These are phyloP conservation scores for Nicotiana benthamiana DNA, from an alignment of 257 asterid species.

Conservation along the genomic window DNA sequence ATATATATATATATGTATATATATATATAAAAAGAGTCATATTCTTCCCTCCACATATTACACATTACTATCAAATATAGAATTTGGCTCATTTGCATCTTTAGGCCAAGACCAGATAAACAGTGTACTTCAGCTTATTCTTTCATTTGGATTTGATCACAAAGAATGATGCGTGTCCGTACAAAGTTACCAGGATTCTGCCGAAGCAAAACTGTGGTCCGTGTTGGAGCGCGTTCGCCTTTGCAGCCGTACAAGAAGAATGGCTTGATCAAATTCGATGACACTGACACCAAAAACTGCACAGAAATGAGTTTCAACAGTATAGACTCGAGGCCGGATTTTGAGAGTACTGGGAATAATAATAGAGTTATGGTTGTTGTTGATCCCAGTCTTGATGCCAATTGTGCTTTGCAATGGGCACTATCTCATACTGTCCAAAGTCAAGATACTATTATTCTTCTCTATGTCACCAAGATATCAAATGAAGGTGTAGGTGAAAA, in stretches of 20 bases:
- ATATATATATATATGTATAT: background rate
- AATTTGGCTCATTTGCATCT: background rate
- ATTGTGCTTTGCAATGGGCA: slow-evolving; percentile 83
- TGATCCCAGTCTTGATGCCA: slow-evolving; percentile 51
- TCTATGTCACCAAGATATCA: slow-evolving; percentile 38
- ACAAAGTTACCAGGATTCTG: slow-evolving; percentile 38
- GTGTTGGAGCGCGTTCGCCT: slow-evolving; percentile 46
- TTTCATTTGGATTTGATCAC: background rate
- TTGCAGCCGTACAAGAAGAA: slow-evolving; percentile 27
- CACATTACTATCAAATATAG: slow-evolving; percentile 4
- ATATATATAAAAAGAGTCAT: background rate
- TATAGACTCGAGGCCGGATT: slow-evolving; percentile 12
- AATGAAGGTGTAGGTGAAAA: slow-evolving; percentile 65
- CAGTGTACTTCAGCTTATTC: background rate
- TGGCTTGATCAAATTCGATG: slow-evolving; percentile 15
- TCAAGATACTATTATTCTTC: slow-evolving; percentile 60
- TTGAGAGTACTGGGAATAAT: slow-evolving; percentile 24
- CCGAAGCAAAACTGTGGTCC: slow-evolving; percentile 31
- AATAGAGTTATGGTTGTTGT: slow-evolving; percentile 84
- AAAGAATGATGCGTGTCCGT: slow-evolving; percentile 8
- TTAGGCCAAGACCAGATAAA: background rate
- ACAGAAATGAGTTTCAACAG: slow-evolving; percentile 26
- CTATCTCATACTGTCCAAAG: slow-evolving; percentile 72
- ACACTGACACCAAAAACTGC: slow-evolving; percentile 23
- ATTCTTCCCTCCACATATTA: background rate